These are phyloP conservation scores for Suhomyces sp. DNA, from an alignment of 805 yeast species.

Conservation along the genomic window DNA sequence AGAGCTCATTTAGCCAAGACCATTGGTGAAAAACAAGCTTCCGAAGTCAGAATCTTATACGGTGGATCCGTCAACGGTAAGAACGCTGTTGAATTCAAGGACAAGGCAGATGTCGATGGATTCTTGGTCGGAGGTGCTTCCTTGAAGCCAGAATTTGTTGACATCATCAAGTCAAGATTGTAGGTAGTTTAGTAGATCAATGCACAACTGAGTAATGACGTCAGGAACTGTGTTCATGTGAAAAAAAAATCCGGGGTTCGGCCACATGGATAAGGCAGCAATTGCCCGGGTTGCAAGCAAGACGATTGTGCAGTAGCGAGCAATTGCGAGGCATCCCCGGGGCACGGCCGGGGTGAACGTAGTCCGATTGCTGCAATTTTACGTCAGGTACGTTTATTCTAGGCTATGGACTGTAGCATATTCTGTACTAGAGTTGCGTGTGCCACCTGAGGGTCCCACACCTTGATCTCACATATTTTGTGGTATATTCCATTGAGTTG, in stretches of 20 bases:
- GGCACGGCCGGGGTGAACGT: not conserved
- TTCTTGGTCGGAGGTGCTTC: conserved; percentile 99
- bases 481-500: conserved; percentile 21
- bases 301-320: not conserved
- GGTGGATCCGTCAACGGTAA: conserved; percentile 98
- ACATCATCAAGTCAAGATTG: conserved; percentile 88
- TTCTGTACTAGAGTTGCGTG: not conserved
- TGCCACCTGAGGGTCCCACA: conserved; percentile 8
- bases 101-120: conserved; percentile 92
- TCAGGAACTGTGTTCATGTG: not conserved
- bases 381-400: not conserved
- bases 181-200: conserved; percentile 27
- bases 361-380: not conserved
- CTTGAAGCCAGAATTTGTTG: conserved; percentile 95
- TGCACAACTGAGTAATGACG: not conserved
- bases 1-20: conserved; percentile 76
- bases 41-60: conserved; percentile 82
- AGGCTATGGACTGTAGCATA: conserved; percentile 1
- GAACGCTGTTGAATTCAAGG: conserved; percentile 87
- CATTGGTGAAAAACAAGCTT: conserved; percentile 78
- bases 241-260: not conserved
- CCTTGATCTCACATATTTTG: conserved; percentile 11
- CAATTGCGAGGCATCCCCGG: not conserved
- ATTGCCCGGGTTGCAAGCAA: not conserved
- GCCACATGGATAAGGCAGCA: not conserved